Percentiles rank a stretch among this genome's conserved stretches.
phyloP scores from a whole-genome alignment of 805 yeast species.

The Saccharomycopsis olivae region DNA sequence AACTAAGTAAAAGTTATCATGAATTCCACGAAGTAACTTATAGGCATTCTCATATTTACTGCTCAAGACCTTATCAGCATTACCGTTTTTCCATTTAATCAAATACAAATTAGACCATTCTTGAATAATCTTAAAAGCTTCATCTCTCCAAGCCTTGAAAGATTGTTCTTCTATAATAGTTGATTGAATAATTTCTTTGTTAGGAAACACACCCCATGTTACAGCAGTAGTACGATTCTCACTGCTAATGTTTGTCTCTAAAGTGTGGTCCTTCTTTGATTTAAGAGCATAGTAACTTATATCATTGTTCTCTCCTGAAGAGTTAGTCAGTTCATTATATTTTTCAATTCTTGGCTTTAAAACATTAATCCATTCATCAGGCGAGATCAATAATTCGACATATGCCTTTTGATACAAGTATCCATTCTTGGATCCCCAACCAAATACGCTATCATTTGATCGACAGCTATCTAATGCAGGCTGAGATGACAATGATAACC shows the following conservation, averaged over 20 bases:
- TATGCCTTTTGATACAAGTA: conserved; percentile 86
- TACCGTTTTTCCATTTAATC: conserved; percentile 11
- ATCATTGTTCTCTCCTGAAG: conserved; percentile 19
- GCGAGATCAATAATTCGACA: conserved; percentile 80
- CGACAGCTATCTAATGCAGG: conserved; percentile 80
- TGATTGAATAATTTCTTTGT: conserved; percentile 80
- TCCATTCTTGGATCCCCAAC: conserved; percentile 96
- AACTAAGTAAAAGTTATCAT: conserved; percentile 61
- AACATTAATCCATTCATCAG: conserved; percentile 50
- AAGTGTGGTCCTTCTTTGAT: conserved; percentile 29
- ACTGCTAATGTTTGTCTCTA: conserved; percentile 49
- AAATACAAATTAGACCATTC: conserved; percentile 87
- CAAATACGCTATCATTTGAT: conserved; percentile 79
- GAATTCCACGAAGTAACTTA: conserved; percentile 48
- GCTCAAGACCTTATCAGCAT: conserved; percentile 15
- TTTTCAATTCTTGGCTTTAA: conserved; percentile 42
- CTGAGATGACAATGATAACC: conserved; percentile 88
- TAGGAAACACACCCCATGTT: conserved; percentile 97
- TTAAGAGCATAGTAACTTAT: conserved; percentile 74
- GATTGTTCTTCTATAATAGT: conserved; percentile 90
- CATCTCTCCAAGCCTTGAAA: conserved; percentile 93
- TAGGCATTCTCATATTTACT: conserved; percentile 33
- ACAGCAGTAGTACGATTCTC: conserved; percentile 62
- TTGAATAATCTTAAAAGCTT: conserved; percentile 81
- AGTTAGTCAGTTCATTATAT: conserved; percentile 17